Percentiles rank a stretch among this genome's conserved stretches.
Evolutionary conservation across 176 grass and related monocot species (phyloP).

Genomic region (Triticum turgidum): DNA sequence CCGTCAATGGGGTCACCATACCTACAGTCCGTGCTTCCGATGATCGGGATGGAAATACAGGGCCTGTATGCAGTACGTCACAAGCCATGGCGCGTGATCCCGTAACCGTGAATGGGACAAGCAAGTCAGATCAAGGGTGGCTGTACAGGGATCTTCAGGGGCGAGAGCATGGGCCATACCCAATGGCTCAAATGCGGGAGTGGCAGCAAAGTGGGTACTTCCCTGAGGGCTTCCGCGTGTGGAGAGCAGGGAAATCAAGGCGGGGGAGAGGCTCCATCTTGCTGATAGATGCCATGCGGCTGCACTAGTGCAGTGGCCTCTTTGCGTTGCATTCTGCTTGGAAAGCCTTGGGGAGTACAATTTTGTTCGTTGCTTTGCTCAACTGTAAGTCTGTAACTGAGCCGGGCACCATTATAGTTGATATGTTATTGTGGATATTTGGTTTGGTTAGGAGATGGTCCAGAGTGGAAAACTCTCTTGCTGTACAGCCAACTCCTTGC

Average conservation of each 20-base stretch:
- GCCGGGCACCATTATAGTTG: not conserved
- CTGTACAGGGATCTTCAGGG: slow-evolving; percentile 52
- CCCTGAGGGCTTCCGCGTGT: slow-evolving; percentile 48
- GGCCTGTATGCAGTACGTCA: not conserved
- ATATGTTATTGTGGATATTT: not conserved
- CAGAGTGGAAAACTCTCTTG: not conserved
- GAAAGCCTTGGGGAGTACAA: not conserved
- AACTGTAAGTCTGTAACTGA: not conserved
- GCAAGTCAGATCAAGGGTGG: slow-evolving; percentile 23
- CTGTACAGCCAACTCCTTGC: not conserved
- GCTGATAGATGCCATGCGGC: slow-evolving; percentile 37
- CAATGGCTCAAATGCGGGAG: not conserved
- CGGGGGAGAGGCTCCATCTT: slow-evolving; percentile 26
- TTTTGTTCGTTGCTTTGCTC: not conserved
- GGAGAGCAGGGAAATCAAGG: slow-evolving; percentile 42
- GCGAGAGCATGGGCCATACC: slow-evolving; percentile 42
- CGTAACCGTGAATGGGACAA: not conserved
- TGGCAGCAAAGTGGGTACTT: slow-evolving; percentile 58
- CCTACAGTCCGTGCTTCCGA: not conserved
- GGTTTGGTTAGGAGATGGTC: not conserved
- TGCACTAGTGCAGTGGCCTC: not conserved
- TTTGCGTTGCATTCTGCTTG: not conserved
- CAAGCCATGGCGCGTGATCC: not conserved
- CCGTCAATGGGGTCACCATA: not conserved
- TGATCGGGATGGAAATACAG: not conserved